Conservation (phyloP, 169 alveolate genomes). For the Plasmodium gonderi region DNA sequence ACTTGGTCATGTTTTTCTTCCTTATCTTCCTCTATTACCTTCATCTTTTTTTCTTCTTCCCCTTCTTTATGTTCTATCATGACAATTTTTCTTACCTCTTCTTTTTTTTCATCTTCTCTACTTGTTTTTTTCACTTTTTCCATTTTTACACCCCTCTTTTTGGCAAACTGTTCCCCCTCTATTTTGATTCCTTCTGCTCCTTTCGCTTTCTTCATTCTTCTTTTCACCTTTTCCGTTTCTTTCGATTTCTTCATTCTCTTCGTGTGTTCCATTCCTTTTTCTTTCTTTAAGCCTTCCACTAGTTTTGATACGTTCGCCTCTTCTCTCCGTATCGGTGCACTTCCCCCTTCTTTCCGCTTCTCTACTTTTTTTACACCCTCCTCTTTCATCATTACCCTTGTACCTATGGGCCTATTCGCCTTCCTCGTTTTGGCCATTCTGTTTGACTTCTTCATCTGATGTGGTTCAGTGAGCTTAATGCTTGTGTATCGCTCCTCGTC, state of each 20-base stretch:
- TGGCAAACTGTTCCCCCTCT: background rate
- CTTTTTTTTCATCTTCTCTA: background rate
- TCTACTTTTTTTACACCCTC: background rate
- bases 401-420: background rate
- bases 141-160: background rate
- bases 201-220: background rate
- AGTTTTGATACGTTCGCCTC: background rate
- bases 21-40: background rate
- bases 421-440: background rate
- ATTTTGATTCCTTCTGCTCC: background rate
- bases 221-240: background rate
- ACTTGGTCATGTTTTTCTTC: background rate
- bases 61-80: background rate
- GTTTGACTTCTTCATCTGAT: background rate
- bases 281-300: background rate
- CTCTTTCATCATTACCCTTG: background rate
- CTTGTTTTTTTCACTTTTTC: background rate
- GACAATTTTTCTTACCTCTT: background rate
- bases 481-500: background rate
- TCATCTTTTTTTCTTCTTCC: conserved; percentile 12
- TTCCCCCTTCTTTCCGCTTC: background rate
- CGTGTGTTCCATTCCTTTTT: background rate
- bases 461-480: background rate
- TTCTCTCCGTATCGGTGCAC: background rate
- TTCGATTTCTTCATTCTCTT: background rate